Base-by-base conservation (phyloP, 192 early-diverging fungal genomes). In the Backusella liffmaniae region DNA sequence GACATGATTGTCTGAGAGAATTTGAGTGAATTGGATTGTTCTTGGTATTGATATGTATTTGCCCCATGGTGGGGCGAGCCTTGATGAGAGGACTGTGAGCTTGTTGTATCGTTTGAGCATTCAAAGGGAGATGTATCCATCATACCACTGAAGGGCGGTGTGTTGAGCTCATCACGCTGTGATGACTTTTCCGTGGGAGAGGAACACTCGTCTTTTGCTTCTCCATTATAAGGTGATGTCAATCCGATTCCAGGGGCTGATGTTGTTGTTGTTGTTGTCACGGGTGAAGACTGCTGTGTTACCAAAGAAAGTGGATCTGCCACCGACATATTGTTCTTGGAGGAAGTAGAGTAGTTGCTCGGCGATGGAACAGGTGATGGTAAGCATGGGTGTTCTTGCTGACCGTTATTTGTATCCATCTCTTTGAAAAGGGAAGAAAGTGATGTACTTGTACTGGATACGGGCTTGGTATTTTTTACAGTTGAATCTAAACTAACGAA, bases 211-310 rank as follows among this genome's bases (percentile, higher is more conserved):
- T 62, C 56, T 29, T 62, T 62, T 26, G 26, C 56, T 62, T 62
- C 56, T 62, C 56, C 56, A 62, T 10, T 9, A 49, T 32, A 44
- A 71, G 70, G 44, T 49, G 70, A 71, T 71, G 70, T 49, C 42
- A 71, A 44, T 32, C 44, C 42, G 29, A 46, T 71, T 71, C 70
- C 44, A 71, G 70, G 29, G 70, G 44, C 29, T 49, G 70, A 36
- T 49, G 26, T 42, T 41, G 69, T 70, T 68, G 32, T 39, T 70
- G 69, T 39, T 70, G 69, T 70, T 71, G 70, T 71, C 70, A 71
- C 70, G 26, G 70, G 70, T 71, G 70, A 71, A 49, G 70, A 41
- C 36, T 71, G 70, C 26, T 71, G 70, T 71, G 41, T 32, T 29
- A 71, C 70, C 44, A 49, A 29, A 23, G 39, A 44, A 69, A 69